Base-by-base conservation (phyloP, 2,329 filamentous ascomycete genomes). In the Aureobasidium sp. region DNA sequence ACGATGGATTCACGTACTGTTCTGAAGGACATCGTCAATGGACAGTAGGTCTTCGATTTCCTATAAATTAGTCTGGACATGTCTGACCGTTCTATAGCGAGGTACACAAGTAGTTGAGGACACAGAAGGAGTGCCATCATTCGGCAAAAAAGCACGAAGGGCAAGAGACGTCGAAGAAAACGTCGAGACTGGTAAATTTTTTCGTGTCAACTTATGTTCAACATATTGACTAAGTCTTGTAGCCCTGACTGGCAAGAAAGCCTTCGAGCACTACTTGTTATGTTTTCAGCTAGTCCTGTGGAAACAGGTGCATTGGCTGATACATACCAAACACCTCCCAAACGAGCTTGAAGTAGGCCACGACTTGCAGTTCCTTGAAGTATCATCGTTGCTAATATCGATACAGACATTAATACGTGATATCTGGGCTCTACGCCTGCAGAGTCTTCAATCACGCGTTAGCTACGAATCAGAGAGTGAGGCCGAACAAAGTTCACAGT, bases 231-330 rank as follows among this genome's bases (percentile, higher is more conserved):
- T 36, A 7, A 64, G 44, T 36, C 64, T 68, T 41, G 5, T 32
- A 59, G 81, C 74, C 63, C 79, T 80, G 68, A 78, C 73, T 6
- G 92, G 92, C 46, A 79, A 83, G 51, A 81, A 84, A 59, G 93
- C 88, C 15, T 84, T 86, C 66, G 84, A 88, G 65, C 82, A 97
- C 27, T 97, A 90, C 72, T 79, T 97, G 39, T 88, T 96, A 71
- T 88, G 85, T 66, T 83, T 95, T 63, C 93, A 97, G 74, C 79
- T 96, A 36, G 82, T 97, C 52, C 77, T 99, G 32, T 86, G 92
- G 72, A 90, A 88, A 70, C 93, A 97, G 77, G 77, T 90, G 17
- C 76, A 84, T 70, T 92, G 87, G 80, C 78, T 97, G 34, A 78
- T 96, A 15, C 77, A 83, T 26, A 77, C 81, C 6, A 86, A 86